A percentile compares a stretch with the other conserved stretches of the same genome.
phyloP scores from a whole-genome alignment of 208 protist genomes.

The Acanthamoeba healyi region DNA sequence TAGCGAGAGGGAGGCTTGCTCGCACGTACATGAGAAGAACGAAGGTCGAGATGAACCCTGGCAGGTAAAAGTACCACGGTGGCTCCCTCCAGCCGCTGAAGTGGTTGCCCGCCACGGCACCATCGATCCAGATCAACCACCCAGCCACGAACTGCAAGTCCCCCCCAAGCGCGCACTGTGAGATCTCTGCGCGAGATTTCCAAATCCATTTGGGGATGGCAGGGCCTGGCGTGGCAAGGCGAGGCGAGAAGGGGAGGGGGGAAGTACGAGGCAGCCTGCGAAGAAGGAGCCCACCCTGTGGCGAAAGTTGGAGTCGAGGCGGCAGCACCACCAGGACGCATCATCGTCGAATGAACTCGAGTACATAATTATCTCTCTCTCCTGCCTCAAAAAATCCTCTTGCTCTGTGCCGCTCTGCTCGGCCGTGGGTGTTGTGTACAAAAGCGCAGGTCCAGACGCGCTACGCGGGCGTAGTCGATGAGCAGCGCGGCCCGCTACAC shows the following conservation, averaged over 20 bases:
- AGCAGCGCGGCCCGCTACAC: no score
- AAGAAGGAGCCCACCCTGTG: conserved; percentile 23
- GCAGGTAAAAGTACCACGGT: conserved; percentile 52
- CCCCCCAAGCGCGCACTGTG: neutral
- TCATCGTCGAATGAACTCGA: conserved; percentile 1
- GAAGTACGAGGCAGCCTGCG: conserved; percentile 6
- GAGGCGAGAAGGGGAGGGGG: neutral
- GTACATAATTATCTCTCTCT: neutral
- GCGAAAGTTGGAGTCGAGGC: conserved; percentile 7
- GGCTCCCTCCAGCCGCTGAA: conserved; percentile 27
- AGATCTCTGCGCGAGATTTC: no score
- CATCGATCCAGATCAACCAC: conserved; percentile 63
- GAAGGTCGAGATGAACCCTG: conserved; percentile 37
- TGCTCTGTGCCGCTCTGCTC: no score
- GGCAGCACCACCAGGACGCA: neutral
- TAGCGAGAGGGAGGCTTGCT: no score
- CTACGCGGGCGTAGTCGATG: no score
- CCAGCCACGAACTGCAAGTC: conserved; percentile 9
- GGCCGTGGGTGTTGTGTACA: no score
- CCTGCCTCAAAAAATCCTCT: no score
- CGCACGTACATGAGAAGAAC: conserved; percentile 56
- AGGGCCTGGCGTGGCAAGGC: no score
- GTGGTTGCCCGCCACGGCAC: conserved; percentile 25
- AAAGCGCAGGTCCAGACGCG: no score
- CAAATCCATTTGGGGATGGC: no score